Evolutionary conservation across 1,284 basidiomycete species (phyloP), one percentile per base, ranked within the genome.

Genomic region (Mycena sp.): DNA sequence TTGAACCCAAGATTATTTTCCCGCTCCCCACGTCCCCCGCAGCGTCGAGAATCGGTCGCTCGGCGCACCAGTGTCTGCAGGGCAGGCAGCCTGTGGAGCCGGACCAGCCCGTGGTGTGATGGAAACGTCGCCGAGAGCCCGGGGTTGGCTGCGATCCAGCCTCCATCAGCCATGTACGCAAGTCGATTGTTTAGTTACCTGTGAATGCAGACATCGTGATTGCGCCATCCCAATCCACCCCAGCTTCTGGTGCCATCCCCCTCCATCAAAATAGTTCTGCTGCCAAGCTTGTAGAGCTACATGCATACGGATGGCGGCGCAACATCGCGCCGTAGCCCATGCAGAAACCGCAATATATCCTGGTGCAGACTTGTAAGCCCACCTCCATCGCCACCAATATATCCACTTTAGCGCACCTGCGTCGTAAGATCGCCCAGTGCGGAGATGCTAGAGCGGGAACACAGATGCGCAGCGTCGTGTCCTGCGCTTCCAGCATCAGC

Each of bases 1-100:
- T 92, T 94, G 85, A 99, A 99, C 6, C 93, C 95, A 17, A 99
- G 84, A 71, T 99, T 98, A 77, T 99, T 98, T 77, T 98, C 95
- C 85, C 84, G 21, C 80, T 80, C 9, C 74, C 73, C 12, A 78
- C 77, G 26, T 81, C 11, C 93, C 94, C 17, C 93, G 89, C 45
- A 97, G 81, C 4, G 84, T 83, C 19, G 92, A 96, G 67, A 87
- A 88, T 71, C 85, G 89, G 72, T 91, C 91, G 69, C 89, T 93
- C 4, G 91, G 87, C 3, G 82, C 48, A 90, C 79, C 44, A 93
- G 81, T 23, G 87, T 88, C 58, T 88, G 85, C 1, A 87, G 86
- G 4, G 86, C 80, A 2, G 95, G 94, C 29, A 96, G 81, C 12
- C 85, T 81, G 68, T 91, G 87, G 29, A 95, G 85, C 48, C 87